Evolutionary conservation across 371 early-diverging fungal species (phyloP).

Genomic region (Lichtheimia ornata): DNA sequence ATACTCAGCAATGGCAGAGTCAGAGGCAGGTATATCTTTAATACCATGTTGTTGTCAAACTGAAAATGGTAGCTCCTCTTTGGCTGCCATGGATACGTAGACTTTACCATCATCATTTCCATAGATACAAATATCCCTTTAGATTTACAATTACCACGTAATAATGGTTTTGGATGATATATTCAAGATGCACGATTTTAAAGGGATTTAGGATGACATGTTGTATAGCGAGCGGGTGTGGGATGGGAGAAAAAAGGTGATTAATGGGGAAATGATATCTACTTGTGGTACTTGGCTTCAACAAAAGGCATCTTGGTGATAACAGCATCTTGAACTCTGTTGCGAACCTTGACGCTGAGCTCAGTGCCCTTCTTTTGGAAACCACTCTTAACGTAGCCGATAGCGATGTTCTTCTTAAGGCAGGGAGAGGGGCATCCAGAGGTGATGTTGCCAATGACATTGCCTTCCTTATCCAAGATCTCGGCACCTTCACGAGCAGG

Average conservation of each 20-base stretch:
- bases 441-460: slow-evolving; percentile 79
- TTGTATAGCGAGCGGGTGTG: too few species aligned
- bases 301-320: slow-evolving; percentile 98
- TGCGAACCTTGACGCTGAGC: slow-evolving; percentile 89
- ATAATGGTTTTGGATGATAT: too few species aligned
- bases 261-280: slow-evolving; percentile 12
- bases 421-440: slow-evolving; percentile 93
- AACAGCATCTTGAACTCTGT: slow-evolving; percentile 75
- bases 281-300: slow-evolving; percentile 77
- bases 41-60: too few species aligned
- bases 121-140: too few species aligned
- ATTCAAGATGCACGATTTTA: too few species aligned
- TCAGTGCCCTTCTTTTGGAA: slow-evolving; percentile 87
- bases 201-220: too few species aligned
- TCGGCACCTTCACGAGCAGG: slow-evolving; percentile 92
- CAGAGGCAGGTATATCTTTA: too few species aligned
- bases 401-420: slow-evolving; percentile 95
- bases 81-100: too few species aligned
- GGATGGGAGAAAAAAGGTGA: neutral
- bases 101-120: too few species aligned
- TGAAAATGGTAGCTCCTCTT: too few species aligned
- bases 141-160: too few species aligned
- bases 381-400: slow-evolving; percentile 92
- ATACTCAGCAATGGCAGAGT: too few species aligned
- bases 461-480: slow-evolving; percentile 66